Conservation (phyloP, 106 monocot species). For the Chionographis japonica region DNA sequence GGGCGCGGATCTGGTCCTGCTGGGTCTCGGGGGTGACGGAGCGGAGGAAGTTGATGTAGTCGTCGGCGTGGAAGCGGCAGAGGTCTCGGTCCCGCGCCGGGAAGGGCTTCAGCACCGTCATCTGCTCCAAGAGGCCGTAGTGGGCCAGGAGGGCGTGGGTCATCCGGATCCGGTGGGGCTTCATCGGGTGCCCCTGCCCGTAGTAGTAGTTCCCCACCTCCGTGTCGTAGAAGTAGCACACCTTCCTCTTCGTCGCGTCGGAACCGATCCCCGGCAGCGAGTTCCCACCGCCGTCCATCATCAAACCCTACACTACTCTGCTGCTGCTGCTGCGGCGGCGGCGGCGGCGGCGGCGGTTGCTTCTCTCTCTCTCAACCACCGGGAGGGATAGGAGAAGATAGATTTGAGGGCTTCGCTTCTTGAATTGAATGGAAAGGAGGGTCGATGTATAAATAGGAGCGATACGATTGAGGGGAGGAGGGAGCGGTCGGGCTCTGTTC, state of each 20-base stretch:
- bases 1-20: slow-evolving; percentile 16
- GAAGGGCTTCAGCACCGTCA: slow-evolving; percentile 12
- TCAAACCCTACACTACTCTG: no score
- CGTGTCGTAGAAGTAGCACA: slow-evolving; percentile 17
- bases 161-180: slow-evolving; percentile 19
- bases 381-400: no score
- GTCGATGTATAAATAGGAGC: no score
- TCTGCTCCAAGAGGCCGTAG: slow-evolving; percentile 8
- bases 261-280: slow-evolving; percentile 1
- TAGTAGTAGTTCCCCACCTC: slow-evolving; percentile 21
- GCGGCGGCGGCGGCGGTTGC: no score
- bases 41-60: slow-evolving; percentile 7
- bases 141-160: slow-evolving; percentile 14
- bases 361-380: no score
- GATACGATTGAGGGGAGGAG: no score
- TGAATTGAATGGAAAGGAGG: no score
- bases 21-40: slow-evolving; percentile 14
- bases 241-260: slow-evolving; percentile 5
- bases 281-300: slow-evolving; percentile 5
- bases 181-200: slow-evolving; percentile 18
- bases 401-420: no score
- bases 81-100: slow-evolving; percentile 12
- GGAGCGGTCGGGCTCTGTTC: no score
- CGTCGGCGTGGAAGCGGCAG: slow-evolving; percentile 20
- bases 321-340: no score